phyloP scores from a whole-genome alignment of 768 basidiomycete species.

The Tulasnella sp. region DNA sequence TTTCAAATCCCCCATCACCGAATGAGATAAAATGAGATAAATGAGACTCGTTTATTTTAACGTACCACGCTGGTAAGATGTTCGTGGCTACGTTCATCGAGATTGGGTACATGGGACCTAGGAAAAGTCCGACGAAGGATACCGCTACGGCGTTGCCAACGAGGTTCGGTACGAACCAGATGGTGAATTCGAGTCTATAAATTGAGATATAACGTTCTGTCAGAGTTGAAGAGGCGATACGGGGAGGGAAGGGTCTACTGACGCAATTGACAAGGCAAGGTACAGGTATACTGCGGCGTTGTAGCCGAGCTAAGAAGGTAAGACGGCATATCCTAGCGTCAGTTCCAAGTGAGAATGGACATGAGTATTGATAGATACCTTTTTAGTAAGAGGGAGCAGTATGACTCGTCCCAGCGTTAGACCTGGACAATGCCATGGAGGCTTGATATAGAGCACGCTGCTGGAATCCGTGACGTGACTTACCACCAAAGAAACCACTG shows the following conservation, averaged over 20 bases:
- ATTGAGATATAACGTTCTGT: too few relatives aligned
- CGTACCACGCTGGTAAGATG: constrained; percentile 1
- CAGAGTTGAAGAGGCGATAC: not conserved
- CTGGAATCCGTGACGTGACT: too few relatives aligned
- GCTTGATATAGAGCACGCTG: too few relatives aligned
- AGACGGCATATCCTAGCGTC: too few relatives aligned
- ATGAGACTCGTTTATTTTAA: too few relatives aligned
- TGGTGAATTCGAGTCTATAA: constrained; percentile 25
- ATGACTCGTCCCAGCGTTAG: constrained; percentile 17
- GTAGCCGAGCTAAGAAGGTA: too few relatives aligned
- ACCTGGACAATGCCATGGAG: constrained; percentile 21
- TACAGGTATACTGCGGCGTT: too few relatives aligned
- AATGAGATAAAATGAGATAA: too few relatives aligned
- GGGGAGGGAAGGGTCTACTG: too few relatives aligned
- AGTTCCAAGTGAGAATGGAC: too few relatives aligned
- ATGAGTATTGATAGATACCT: constrained; percentile 5
- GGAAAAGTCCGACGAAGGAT: constrained; percentile 29
- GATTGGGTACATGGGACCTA: constrained; percentile 30
- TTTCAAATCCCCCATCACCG: too few relatives aligned
- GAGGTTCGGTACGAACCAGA: constrained; percentile 30
- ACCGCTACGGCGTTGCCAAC: constrained; percentile 31
- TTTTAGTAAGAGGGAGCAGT: constrained; percentile 13
- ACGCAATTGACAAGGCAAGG: too few relatives aligned
- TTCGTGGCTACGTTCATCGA: constrained; percentile 4
- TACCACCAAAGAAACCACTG: constrained; percentile 37